Percentiles rank a stretch among this genome's conserved stretches.
phyloP scores from a whole-genome alignment of 2,329 filamentous ascomycete genomes.

The Neurospora crassa region DNA sequence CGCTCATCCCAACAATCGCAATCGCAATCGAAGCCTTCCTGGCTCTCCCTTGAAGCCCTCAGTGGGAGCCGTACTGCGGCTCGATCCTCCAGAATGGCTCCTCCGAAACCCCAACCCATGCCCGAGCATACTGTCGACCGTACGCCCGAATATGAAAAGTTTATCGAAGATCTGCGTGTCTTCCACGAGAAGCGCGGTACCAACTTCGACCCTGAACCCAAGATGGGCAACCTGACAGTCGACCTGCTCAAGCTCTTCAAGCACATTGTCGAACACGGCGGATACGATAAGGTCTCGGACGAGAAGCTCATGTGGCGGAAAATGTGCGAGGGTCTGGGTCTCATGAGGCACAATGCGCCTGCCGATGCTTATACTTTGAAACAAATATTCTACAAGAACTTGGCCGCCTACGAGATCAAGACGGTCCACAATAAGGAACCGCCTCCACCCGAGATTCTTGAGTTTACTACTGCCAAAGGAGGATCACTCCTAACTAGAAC shows the following conservation, averaged over 20 bases:
- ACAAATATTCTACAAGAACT: conserved; percentile 80
- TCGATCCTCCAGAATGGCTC: conserved; percentile 23
- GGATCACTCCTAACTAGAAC: conserved; percentile 71
- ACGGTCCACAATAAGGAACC: conserved; percentile 70
- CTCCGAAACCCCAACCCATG: conserved; percentile 21
- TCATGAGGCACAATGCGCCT: conserved; percentile 64
- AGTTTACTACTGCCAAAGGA: conserved; percentile 79
- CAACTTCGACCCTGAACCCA: conserved; percentile 68
- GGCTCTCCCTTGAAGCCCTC: not conserved
- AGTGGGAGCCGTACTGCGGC: conserved; percentile 4
- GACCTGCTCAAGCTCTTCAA: conserved; percentile 74
- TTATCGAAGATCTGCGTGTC: conserved; percentile 60
- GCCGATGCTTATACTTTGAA: conserved; percentile 83
- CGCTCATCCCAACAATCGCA: not conserved
- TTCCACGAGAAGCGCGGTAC: conserved; percentile 78
- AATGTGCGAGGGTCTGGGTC: conserved; percentile 66
- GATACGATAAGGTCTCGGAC: conserved; percentile 76
- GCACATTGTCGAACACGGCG: conserved; percentile 64
- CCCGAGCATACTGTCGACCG: conserved; percentile 40
- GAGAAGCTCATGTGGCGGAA: conserved; percentile 81
- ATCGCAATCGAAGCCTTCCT: not conserved
- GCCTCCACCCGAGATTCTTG: conserved; percentile 78
- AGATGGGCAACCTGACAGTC: conserved; percentile 66
- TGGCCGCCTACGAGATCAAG: conserved; percentile 79
- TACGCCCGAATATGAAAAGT: conserved; percentile 65